Evolutionary conservation across 2,329 filamentous ascomycete species (phyloP), one percentile per base, ranked within the genome.

Genomic region (Fusarium hainanense): DNA sequence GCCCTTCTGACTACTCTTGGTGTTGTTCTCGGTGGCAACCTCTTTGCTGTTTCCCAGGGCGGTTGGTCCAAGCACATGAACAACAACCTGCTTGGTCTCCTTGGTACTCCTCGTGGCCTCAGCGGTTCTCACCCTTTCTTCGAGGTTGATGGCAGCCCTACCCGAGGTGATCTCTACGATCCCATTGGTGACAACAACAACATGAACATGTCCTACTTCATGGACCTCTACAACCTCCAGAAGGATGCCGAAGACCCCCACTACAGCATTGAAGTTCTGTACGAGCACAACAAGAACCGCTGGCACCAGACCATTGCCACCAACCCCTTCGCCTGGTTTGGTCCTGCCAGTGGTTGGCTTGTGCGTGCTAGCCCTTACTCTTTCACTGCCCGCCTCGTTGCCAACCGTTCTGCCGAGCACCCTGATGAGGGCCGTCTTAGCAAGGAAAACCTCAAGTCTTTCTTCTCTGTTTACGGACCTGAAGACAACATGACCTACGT

Each of bases 241-340:
- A 79, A 81, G 41, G 79, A 79, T 48, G 82, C 81, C 37, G 78
- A 80, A 44, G 52, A 72, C 18, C 69, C 73, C 34, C 61, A 72
- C 58, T 72, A 72, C 54, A 69, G 69, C 28, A 80, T 85, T 63
- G 78, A 82, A 8, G 73, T 81, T 27, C 77, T 86, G 28, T 83
- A 76, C 5, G 72, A 80, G 41, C 82, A 83, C 40, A 81, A 82
- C 12, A 79, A 80, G 49, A 67, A 78, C 16, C 82, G 85, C 4
- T 85, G 84, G 71, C 68, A 84, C 16, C 77, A 87, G 69, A 83
- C 80, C 42, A 81, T 86, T 12, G 75, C 77, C 25, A 82, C 80
- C 27, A 88, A 88, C 71, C 85, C 85, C 0, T 79, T 84, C 49
- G 87, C 87, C 74, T 88, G 85, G 76, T 86, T 84, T 54, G 85